These are phyloP conservation scores for Stemphylium vesicarium DNA, from an alignment of 2,329 filamentous ascomycete genomes.

Conservation along the genomic window DNA sequence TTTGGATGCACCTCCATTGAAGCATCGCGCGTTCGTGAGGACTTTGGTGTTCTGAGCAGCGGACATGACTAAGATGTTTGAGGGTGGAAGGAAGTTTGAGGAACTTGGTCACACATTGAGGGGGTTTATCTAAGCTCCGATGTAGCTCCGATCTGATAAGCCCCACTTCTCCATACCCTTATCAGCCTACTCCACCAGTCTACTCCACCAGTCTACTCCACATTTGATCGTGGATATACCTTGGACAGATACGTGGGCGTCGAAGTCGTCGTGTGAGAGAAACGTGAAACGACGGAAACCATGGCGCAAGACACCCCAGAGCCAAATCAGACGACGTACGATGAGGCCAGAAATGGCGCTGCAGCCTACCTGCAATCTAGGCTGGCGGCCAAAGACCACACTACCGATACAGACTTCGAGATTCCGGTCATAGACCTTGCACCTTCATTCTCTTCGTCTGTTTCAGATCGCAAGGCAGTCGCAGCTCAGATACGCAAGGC, in stretches of 20 bases:
- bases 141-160: conserved; percentile 7
- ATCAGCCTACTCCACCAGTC: conserved; percentile 2
- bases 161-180: conserved; percentile 1
- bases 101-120: conserved; percentile 3
- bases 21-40: conserved; percentile 40
- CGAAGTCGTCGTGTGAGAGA: not conserved
- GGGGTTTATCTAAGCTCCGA: conserved; percentile 24
- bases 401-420: conserved; percentile 33
- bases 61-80: conserved; percentile 15
- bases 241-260: too few species aligned
- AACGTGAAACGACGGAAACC: not conserved
- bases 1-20: conserved; percentile 12
- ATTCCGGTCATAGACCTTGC: conserved; percentile 50
- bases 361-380: conserved; percentile 47
- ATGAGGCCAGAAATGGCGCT: conserved; percentile 44
- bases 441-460: conserved; percentile 43
- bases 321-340: conserved; percentile 29
- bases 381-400: conserved; percentile 23
- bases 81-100: not conserved
- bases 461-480: conserved; percentile 43
- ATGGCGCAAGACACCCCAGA: conserved; percentile 45
- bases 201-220: too few species aligned
- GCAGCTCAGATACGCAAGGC: conserved; percentile 49
- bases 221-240: too few species aligned
- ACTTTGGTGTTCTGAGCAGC: conserved; percentile 17